phyloP scores from a whole-genome alignment of 164 flowering plant species.

The Annona squamosa region DNA sequence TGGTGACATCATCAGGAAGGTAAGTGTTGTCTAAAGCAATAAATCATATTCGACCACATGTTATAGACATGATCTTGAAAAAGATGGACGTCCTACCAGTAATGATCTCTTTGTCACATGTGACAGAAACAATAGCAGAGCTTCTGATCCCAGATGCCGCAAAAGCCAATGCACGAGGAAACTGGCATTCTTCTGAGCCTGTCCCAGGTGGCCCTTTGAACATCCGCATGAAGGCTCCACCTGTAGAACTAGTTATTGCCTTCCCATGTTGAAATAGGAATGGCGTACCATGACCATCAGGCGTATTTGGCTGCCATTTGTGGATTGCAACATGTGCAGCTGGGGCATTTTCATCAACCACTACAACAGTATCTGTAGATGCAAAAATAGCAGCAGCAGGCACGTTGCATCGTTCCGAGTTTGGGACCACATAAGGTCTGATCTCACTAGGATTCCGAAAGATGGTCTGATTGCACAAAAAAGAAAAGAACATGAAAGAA shows the following conservation, averaged over 20 bases:
- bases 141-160: constrained; percentile 79
- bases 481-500: constrained; percentile 6
- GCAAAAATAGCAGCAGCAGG: constrained; percentile 90
- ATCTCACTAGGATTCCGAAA: constrained; percentile 86
- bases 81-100: constrained; percentile 44
- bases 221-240: constrained; percentile 86
- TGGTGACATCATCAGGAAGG: not conserved
- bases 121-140: constrained; percentile 69
- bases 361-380: constrained; percentile 66
- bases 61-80: not conserved
- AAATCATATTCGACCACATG: not conserved
- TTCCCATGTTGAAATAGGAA: constrained; percentile 93
- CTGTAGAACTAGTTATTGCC: constrained; percentile 41
- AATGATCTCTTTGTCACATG: constrained; percentile 74
- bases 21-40: not conserved
- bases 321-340: constrained; percentile 91
- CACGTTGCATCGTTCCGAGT: constrained; percentile 88
- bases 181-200: constrained; percentile 64
- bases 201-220: constrained; percentile 63
- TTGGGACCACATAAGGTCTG: constrained; percentile 63
- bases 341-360: constrained; percentile 82
- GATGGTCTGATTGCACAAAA: constrained; percentile 57
- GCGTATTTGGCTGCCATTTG: constrained; percentile 98
- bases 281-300: constrained; percentile 92
- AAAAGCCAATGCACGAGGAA: constrained; percentile 87